These are phyloP conservation scores for Abrus pulchellus DNA, from an alignment of 306 rosid species.

Conservation along the genomic window DNA sequence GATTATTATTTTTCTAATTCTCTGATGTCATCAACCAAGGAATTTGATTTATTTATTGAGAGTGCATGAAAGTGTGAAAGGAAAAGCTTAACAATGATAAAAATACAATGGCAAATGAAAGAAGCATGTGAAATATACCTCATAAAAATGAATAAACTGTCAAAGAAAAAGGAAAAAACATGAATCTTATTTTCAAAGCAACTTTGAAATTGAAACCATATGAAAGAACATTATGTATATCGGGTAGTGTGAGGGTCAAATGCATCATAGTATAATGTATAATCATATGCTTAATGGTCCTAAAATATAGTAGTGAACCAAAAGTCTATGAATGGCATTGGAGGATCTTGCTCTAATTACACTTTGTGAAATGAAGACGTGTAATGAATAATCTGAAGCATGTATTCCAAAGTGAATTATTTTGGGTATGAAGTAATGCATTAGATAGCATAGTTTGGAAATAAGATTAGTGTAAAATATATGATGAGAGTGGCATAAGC, in stretches of 20 bases:
- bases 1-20: neutral
- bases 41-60: neutral
- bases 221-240: slow-evolving; percentile 32
- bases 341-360: slow-evolving; percentile 45
- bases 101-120: neutral
- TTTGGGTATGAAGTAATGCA: neutral
- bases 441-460: neutral
- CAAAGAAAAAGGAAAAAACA: neutral
- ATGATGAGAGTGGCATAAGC: slow-evolving; percentile 19
- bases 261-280: slow-evolving; percentile 31
- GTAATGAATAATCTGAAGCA: slow-evolving; percentile 41
- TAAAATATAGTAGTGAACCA: slow-evolving; percentile 1
- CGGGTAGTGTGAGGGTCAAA: slow-evolving; percentile 27
- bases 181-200: slow-evolving; percentile 34
- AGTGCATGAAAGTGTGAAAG: neutral
- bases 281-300: slow-evolving; percentile 42
- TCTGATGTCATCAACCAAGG: neutral
- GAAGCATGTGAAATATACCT: neutral
- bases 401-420: neutral
- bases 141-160: neutral
- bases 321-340: slow-evolving; percentile 14
- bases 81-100: neutral
- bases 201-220: neutral
- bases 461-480: neutral
- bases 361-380: slow-evolving; percentile 23